These are phyloP conservation scores for Firmiana major DNA, from an alignment of 345 rosid species.

Conservation along the genomic window DNA sequence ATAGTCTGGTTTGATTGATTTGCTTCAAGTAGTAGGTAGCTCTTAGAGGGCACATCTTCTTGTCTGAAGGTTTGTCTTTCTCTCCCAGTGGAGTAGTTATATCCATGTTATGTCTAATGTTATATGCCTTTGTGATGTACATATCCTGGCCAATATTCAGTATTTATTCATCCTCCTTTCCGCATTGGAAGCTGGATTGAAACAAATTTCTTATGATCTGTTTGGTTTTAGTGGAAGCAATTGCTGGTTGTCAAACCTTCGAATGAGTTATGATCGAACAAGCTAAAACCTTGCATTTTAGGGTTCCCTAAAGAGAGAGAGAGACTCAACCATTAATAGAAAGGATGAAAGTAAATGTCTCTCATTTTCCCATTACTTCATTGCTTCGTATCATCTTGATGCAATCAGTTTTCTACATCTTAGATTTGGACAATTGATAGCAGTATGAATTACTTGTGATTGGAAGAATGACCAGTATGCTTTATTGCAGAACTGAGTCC, in stretches of 20 bases:
- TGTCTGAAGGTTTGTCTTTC: background rate
- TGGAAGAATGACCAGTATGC: conserved; percentile 8
- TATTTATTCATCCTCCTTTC: background rate
- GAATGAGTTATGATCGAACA: background rate
- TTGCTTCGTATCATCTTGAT: background rate
- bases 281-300: background rate
- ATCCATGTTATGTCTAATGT: background rate
- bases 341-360: background rate
- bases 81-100: background rate
- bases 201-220: background rate
- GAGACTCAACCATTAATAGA: background rate
- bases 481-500: conserved; percentile 71
- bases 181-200: background rate
- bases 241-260: background rate
- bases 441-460: conserved; percentile 1
- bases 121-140: background rate
- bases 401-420: background rate
- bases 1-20: background rate
- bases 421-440: background rate
- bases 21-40: background rate
- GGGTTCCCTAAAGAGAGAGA: background rate
- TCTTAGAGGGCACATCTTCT: background rate
- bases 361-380: background rate
- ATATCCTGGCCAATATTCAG: background rate
- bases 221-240: background rate